Conservation (phyloP, 768 basidiomycete species). For the Lactarius indigo region DNA sequence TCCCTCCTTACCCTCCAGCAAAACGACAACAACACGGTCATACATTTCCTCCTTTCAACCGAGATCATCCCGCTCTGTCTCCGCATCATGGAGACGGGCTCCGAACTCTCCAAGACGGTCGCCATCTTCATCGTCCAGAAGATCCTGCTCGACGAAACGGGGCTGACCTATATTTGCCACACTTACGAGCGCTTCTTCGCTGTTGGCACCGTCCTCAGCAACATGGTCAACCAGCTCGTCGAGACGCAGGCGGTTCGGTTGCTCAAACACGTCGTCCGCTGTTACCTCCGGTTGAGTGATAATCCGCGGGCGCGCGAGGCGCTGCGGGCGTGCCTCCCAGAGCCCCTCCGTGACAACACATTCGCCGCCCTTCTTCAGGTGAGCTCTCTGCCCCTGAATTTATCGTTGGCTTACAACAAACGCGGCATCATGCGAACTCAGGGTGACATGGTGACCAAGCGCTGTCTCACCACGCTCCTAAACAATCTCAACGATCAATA, state of each 20-base stretch:
- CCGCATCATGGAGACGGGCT: slow-evolving; percentile 99
- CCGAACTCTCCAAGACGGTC: slow-evolving; percentile 97
- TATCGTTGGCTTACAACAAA: not conserved
- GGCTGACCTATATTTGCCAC: slow-evolving; percentile 97
- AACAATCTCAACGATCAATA: slow-evolving; percentile 72
- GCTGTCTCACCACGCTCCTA: slow-evolving; percentile 84
- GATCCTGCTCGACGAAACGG: slow-evolving; percentile 93
- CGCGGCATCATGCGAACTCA: slow-evolving; percentile 30
- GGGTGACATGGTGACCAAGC: slow-evolving; percentile 98
- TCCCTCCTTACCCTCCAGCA: slow-evolving; percentile 49
- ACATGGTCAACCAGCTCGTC: slow-evolving; percentile 98
- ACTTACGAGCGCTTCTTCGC: slow-evolving; percentile 99
- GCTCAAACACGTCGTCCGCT: slow-evolving; percentile 96
- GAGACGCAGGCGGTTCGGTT: slow-evolving; percentile 96
- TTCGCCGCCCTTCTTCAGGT: slow-evolving; percentile 91
- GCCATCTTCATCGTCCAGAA: slow-evolving; percentile 99
- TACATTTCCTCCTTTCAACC: slow-evolving; percentile 97
- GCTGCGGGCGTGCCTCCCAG: slow-evolving; percentile 90
- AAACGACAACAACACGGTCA: slow-evolving; percentile 99
- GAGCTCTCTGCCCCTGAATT: slow-evolving; percentile 22
- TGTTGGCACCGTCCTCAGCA: slow-evolving; percentile 95
- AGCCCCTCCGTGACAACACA: slow-evolving; percentile 90
- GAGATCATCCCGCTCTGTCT: slow-evolving; percentile 99
- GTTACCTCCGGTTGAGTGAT: slow-evolving; percentile 93
- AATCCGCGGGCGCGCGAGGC: slow-evolving; percentile 96